These are phyloP conservation scores for Dactylellina drechsleri DNA, from an alignment of 2,329 filamentous ascomycete genomes.

Conservation along the genomic window DNA sequence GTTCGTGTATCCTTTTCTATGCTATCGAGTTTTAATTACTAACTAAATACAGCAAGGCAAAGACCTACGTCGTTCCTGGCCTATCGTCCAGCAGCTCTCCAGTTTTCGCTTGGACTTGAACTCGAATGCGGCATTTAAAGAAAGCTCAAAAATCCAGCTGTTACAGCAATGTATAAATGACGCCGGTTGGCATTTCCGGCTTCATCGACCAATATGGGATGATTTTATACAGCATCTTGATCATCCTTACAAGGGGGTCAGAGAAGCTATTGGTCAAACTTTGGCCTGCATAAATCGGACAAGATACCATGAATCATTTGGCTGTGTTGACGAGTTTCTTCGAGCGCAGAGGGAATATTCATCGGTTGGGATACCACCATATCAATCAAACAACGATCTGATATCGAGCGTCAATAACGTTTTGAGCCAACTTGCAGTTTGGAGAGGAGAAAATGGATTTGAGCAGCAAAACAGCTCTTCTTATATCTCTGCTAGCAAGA, in stretches of 20 bases:
- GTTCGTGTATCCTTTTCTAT: conserved; percentile 40
- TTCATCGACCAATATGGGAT: conserved; percentile 85
- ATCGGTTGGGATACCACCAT: conserved; percentile 84
- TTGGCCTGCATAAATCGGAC: conserved; percentile 89
- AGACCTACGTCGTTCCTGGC: conserved; percentile 86
- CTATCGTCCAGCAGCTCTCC: conserved; percentile 82
- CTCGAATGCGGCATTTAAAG: conserved; percentile 98
- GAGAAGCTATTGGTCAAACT: conserved; percentile 91
- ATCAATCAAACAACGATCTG: conserved; percentile 80
- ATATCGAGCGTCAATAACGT: conserved; percentile 75
- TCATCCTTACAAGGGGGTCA: conserved; percentile 96
- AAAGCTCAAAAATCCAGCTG: conserved; percentile 93
- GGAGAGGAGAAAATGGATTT: conserved; percentile 83
- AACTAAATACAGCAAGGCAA: conserved; percentile 73
- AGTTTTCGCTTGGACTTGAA: conserved; percentile 91
- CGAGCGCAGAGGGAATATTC: conserved; percentile 81
- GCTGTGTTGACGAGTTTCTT: conserved; percentile 78
- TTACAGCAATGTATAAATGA: conserved; percentile 88
- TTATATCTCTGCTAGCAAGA: conserved; percentile 96
- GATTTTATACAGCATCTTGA: conserved; percentile 92
- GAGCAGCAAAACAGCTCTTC: conserved; percentile 93
- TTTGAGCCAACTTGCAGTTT: conserved; percentile 82
- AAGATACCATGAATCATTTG: conserved; percentile 92
- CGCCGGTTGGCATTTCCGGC: conserved; percentile 93
- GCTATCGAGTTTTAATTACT: not conserved